Conservation (phyloP, 495 filamentous ascomycete genomes). For the Penicillium antarcticum region DNA sequence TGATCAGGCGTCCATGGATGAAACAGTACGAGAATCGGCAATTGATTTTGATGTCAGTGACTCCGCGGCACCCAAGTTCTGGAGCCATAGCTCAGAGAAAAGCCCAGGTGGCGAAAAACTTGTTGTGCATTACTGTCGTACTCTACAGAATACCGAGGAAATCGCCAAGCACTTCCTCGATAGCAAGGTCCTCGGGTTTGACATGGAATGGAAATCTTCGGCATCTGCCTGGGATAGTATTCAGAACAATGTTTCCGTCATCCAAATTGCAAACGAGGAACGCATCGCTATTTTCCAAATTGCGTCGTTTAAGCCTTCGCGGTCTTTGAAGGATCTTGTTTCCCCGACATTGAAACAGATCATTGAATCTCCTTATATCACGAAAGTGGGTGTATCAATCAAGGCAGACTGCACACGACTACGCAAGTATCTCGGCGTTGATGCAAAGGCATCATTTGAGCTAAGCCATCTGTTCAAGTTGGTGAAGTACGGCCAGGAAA, state of each 20-base stretch:
- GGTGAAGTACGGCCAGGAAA: constrained; percentile 56
- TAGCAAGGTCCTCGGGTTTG: constrained; percentile 73
- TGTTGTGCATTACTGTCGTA: constrained; percentile 73
- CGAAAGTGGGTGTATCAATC: constrained; percentile 75
- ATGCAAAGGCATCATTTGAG: constrained; percentile 67
- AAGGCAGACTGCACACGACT: constrained; percentile 72
- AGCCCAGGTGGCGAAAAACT: constrained; percentile 46
- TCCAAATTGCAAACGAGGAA: constrained; percentile 75
- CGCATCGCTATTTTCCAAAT: constrained; percentile 83
- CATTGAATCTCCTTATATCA: constrained; percentile 65
- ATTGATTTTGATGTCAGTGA: neutral
- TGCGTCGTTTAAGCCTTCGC: constrained; percentile 52
- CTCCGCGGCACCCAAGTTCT: constrained; percentile 41
- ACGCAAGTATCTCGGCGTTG: constrained; percentile 58
- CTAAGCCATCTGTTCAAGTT: constrained; percentile 77
- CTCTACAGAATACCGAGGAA: constrained; percentile 59
- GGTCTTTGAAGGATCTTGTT: constrained; percentile 52
- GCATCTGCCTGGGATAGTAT: constrained; percentile 40
- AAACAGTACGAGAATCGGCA: neutral
- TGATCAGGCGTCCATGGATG: neutral
- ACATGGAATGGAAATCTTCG: constrained; percentile 77
- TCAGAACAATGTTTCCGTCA: constrained; percentile 66
- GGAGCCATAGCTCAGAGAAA: constrained; percentile 65
- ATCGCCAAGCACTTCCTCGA: constrained; percentile 64
- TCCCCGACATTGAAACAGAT: constrained; percentile 65